Evolutionary conservation across 23 red algal species (phyloP), one percentile per base, ranked within the genome.

Genomic region (Agarophyton chilense): DNA sequence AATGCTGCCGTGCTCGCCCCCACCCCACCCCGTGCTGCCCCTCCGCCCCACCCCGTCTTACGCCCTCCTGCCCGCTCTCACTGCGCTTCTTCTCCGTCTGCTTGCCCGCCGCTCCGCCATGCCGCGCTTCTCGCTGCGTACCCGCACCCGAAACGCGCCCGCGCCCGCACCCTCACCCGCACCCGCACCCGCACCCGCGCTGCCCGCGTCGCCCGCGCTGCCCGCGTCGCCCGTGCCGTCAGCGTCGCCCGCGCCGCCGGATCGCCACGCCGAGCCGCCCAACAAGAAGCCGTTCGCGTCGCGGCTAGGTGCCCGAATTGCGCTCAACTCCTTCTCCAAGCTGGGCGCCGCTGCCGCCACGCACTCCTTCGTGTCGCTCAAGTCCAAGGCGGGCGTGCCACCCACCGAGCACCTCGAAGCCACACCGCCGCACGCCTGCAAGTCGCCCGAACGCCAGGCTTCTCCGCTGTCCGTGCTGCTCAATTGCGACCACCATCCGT

Each of bases 401-500:
- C 11, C 32, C 79, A 49, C 76, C 41, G 24, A 80, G 6, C 32
- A 55, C 49, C 13, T 47, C 31, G 55, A 53, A 11, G 25, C 44
- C 52, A 4, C 34, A 6, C 9, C 8, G 4, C 21, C 13, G 4
- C 17, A 0, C 21, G 39, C 9, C 68, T 18, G 3, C 32, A 26
- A 4, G 0, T 6, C 60, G 29, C 26, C 0, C 31, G 31, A 1
- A 14, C 52, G 52, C 60, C 21, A 18, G 4, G 11, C 31, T 7
- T 74, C 82, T 7, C 82, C 82, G 28, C n/a, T 67, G 11, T 70
- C 41, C 10, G 47, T 86, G 10, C 82, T 86, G 1, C 18, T 71
- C 82, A 86, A 86, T 46, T 66, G 78, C 56, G 70, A 89, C 17
- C 21, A 36, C 29, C 72, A 74, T 31, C 85, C 85, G 25, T 14